A percentile compares a stretch with the other conserved stretches of the same genome.
phyloP scores from a whole-genome alignment of 2,329 filamentous ascomycete species.

The Alternaria sp. region DNA sequence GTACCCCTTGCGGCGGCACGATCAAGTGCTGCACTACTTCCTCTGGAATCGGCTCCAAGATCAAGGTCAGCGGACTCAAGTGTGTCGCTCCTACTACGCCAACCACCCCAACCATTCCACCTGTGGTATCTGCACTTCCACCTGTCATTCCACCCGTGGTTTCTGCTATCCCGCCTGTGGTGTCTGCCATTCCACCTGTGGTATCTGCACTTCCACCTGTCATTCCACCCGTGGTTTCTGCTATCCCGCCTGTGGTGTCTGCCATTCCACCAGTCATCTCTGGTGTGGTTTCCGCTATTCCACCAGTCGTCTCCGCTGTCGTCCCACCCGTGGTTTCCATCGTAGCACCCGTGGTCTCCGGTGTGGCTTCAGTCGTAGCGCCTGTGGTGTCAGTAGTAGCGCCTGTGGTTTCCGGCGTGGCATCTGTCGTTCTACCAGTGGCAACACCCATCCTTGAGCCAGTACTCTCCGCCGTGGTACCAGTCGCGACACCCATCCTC shows the following conservation, averaged over 20 bases:
- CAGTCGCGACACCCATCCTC: not conserved
- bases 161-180: not conserved
- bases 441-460: not conserved
- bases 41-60: not conserved
- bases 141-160: not conserved
- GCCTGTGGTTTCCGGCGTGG: not conserved
- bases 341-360: not conserved
- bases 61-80: not conserved
- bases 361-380: not conserved
- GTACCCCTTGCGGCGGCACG: not conserved
- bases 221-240: not conserved
- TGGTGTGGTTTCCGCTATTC: not conserved
- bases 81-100: not conserved
- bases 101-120: not conserved
- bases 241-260: not conserved
- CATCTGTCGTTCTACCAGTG: not conserved
- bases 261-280: not conserved
- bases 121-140: not conserved
- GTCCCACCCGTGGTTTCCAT: not conserved
- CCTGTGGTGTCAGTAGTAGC: not conserved
- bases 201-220: not conserved
- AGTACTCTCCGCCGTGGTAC: not conserved
- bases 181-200: not conserved
- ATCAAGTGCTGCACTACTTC: not conserved
- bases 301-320: not conserved